Base-by-base conservation (phyloP, 2,329 filamentous ascomycete species). In the Endothia cerciana region DNA sequence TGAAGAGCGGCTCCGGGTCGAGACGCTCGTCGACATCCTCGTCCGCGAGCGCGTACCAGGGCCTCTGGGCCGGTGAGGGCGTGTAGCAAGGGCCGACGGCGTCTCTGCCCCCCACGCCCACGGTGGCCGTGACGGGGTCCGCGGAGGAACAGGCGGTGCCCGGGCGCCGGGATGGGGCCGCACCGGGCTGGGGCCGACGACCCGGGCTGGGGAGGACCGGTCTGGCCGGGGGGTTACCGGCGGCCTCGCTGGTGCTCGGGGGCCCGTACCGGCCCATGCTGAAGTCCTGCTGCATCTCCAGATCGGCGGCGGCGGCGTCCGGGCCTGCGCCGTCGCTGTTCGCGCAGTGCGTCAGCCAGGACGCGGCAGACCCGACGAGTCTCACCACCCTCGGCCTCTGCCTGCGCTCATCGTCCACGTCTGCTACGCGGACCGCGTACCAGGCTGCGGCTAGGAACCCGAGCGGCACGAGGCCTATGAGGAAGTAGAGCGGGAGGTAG, bases 401-500 rank as follows among this genome's bases (percentile, higher is more conserved):
- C 33, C 36, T 17, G 55, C 55, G 22, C n/a, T n/a, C 10, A 6
- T 28, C 13, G 55, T 22, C 55, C 36, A 28, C 36, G 2, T 25
- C 22, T 6, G 6, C 36, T 2, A 7, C 38, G 41, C 65, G 62
- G 11, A 25, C 56, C 7, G 62, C 28, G 41, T 60, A 49, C 25
- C 25, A 56, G 19, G 51, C 62, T 33, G 25, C 17, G 19, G 30
- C 8, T 30, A 64, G 33, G 57, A 66, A 64, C 57, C 45, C 62
- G 33, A 66, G 41, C 30, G 62, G 62, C 30, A 66, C 28, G 25
- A 66, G 19, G 41, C 40, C 41, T 45, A 66, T 57, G 41, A 66
- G 45, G 41, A 62, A 36, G 65, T 64, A 66, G 56, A 59, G 51
- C 25, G 41, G 41, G 40, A 66, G 60, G 49, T 59, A 64, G 41